These are phyloP conservation scores for Penicillium pancosmium DNA, from an alignment of 495 filamentous ascomycete genomes.

Conservation along the genomic window DNA sequence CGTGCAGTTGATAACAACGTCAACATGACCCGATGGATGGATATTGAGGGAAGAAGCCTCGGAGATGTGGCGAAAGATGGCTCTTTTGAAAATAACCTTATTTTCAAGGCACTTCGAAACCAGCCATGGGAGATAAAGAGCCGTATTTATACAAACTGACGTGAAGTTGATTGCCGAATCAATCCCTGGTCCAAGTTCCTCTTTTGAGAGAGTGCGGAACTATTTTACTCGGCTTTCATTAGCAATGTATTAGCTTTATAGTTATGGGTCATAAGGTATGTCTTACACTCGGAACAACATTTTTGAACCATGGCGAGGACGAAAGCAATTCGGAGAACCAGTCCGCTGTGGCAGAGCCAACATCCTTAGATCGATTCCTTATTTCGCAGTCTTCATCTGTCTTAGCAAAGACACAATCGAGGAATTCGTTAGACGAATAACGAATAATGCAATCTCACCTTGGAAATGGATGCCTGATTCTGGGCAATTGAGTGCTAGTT, in stretches of 20 bases:
- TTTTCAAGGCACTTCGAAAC: slow-evolving; percentile 70
- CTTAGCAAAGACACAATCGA: not conserved
- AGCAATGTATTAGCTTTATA: no score
- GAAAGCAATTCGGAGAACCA: slow-evolving; percentile 62
- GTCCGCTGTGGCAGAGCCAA: slow-evolving; percentile 50
- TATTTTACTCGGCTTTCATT: not conserved
- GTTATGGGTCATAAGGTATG: no score
- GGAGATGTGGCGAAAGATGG: slow-evolving; percentile 61
- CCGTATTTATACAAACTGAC: slow-evolving; percentile 89
- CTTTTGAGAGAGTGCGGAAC: slow-evolving; percentile 42
- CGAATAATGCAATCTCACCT: slow-evolving; percentile 37
- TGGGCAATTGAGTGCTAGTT: slow-evolving; percentile 64
- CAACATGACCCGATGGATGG: slow-evolving; percentile 58
- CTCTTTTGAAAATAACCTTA: slow-evolving; percentile 66
- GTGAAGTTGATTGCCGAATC: slow-evolving; percentile 73
- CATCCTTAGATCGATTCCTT: slow-evolving; percentile 59
- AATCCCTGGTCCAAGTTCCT: slow-evolving; percentile 60
- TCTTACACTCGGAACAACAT: slow-evolving; percentile 65
- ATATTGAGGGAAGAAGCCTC: slow-evolving; percentile 55
- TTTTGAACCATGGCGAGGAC: slow-evolving; percentile 72
- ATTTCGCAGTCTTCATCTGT: slow-evolving; percentile 35
- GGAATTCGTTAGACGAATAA: no score
- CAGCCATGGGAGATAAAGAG: slow-evolving; percentile 85
- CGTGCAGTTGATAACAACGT: slow-evolving; percentile 81
- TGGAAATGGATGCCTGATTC: slow-evolving; percentile 87